phyloP scores from a whole-genome alignment of 257 asterid species.

The Euphrasia confusa region DNA sequence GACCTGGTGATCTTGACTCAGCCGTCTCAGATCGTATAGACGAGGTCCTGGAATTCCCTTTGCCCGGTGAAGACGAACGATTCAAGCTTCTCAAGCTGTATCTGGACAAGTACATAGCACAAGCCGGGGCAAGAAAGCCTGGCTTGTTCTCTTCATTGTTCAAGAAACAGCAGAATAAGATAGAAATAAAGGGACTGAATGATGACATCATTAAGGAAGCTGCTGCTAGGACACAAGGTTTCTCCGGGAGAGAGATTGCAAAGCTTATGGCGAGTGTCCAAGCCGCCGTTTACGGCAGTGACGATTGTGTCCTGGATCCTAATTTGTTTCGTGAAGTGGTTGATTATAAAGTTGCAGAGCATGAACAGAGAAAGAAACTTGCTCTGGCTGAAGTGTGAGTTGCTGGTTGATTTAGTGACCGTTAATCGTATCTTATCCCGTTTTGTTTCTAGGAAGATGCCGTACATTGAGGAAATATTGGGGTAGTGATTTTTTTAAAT shows the following conservation, averaged over 20 bases:
- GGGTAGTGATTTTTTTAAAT: no score
- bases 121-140: constrained; percentile 63
- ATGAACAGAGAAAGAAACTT: constrained; percentile 79
- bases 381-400: constrained; percentile 29
- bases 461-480: no score
- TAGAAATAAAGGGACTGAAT: constrained; percentile 62
- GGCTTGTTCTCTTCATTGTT: constrained; percentile 56
- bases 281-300: constrained; percentile 94
- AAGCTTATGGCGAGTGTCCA: constrained; percentile 94
- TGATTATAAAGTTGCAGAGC: constrained; percentile 80
- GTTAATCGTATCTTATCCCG: not conserved
- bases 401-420: constrained; percentile 5
- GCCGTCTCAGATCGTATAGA: constrained; percentile 95
- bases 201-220: constrained; percentile 85
- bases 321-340: constrained; percentile 75
- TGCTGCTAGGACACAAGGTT: constrained; percentile 67
- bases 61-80: constrained; percentile 91
- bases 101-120: constrained; percentile 74
- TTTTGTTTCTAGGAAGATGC: no score
- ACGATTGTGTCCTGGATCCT: constrained; percentile 70
- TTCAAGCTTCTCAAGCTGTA: constrained; percentile 72
- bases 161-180: constrained; percentile 55
- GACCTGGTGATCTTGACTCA: constrained; percentile 95
- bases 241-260: constrained; percentile 94
- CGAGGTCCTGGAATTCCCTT: constrained; percentile 88